These are phyloP conservation scores for Protea cynaroides DNA, from an alignment of 164 flowering plant genomes.

Conservation along the genomic window DNA sequence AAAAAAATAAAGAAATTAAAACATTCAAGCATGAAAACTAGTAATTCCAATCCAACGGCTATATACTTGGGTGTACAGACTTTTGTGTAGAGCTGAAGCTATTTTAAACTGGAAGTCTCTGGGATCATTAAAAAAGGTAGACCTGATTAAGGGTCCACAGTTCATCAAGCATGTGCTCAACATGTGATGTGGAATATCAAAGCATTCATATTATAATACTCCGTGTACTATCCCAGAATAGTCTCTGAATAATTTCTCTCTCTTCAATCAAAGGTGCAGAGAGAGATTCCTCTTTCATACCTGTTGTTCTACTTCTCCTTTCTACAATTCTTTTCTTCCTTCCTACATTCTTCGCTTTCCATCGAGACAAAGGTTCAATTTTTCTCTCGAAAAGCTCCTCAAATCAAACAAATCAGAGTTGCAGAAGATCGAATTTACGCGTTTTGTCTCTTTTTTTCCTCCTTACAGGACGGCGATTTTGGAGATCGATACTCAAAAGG, in stretches of 20 bases:
- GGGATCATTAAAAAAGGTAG: no score
- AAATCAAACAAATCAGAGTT: neutral
- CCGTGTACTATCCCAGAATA: neutral
- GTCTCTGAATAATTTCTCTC: neutral
- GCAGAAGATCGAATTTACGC: neutral
- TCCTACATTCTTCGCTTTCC: neutral
- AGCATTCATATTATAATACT: neutral
- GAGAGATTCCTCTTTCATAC: neutral
- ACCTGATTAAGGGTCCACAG: no score
- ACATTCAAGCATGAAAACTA: no score
- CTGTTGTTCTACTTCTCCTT: neutral
- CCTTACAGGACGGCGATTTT: constrained; percentile 13
- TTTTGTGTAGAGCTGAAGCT: no score
- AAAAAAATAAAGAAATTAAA: no score
- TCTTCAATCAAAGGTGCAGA: neutral
- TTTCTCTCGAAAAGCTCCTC: neutral
- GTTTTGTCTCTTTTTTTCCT: neutral
- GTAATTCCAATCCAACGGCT: no score
- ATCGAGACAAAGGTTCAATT: neutral
- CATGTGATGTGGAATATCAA: neutral
- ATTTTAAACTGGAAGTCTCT: no score
- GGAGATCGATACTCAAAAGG: constrained; percentile 10
- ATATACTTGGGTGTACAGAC: no score
- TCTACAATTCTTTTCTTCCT: neutral
- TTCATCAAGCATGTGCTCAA: neutral